Evolutionary conservation across 2,329 filamentous ascomycete genomes (phyloP).

Genomic region (Epichloe uncinata): DNA sequence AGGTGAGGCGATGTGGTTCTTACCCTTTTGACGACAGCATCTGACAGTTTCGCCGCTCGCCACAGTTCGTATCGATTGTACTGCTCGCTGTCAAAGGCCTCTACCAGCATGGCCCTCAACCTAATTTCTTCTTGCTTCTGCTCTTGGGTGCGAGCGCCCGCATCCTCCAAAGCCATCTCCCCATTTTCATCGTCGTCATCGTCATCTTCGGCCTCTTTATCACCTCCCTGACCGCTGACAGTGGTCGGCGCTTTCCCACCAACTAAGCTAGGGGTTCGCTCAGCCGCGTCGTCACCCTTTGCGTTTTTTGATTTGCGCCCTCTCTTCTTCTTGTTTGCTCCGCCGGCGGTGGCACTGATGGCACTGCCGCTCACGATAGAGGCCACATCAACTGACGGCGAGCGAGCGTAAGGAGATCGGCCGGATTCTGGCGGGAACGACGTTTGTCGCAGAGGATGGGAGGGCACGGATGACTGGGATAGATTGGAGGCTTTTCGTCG

Average conservation of each 20-base stretch:
- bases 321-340: constrained; percentile 43
- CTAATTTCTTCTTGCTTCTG: constrained; percentile 51
- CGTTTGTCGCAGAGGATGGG: constrained; percentile 65
- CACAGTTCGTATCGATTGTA: constrained; percentile 58
- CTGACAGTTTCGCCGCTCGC: constrained; percentile 54
- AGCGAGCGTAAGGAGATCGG: constrained; percentile 44
- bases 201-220: constrained; percentile 38
- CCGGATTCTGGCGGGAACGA: constrained; percentile 56
- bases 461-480: constrained; percentile 39
- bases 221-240: constrained; percentile 30
- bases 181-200: constrained; percentile 45
- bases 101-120: constrained; percentile 46
- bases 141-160: constrained; percentile 50
- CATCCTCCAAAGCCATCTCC: constrained; percentile 43
- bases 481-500: constrained; percentile 58
- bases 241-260: constrained; percentile 28
- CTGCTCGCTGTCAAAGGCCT: constrained; percentile 52
- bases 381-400: constrained; percentile 49
- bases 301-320: constrained; percentile 47
- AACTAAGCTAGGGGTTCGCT: constrained; percentile 32
- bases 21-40: constrained; percentile 55
- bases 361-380: constrained; percentile 50
- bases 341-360: constrained; percentile 29
- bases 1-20: constrained; percentile 12
- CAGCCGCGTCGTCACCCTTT: constrained; percentile 26